These are phyloP conservation scores for Corinectria fuckeliana DNA, from an alignment of 2,329 filamentous ascomycete genomes.

Conservation along the genomic window DNA sequence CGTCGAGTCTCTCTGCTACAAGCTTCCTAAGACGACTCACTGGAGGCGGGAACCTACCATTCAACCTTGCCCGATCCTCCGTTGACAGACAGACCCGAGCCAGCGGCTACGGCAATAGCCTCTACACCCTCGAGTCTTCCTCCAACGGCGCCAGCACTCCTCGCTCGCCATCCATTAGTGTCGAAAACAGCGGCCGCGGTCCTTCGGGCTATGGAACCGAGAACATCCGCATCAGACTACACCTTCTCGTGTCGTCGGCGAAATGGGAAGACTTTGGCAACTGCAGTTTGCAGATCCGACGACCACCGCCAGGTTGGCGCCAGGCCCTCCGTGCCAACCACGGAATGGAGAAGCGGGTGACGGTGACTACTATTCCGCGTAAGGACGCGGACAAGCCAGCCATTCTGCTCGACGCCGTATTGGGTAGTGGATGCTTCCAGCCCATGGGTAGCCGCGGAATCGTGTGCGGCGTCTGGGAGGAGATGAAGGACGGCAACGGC, in stretches of 20 bases:
- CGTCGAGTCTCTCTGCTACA: constrained; percentile 70
- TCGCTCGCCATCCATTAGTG: constrained; percentile 64
- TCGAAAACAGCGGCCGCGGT: constrained; percentile 56
- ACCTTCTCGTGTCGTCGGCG: constrained; percentile 74
- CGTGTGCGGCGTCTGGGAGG: constrained; percentile 87
- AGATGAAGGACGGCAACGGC: constrained; percentile 68
- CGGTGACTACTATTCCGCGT: constrained; percentile 76
- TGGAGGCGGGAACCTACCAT: constrained; percentile 70
- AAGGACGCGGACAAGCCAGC: constrained; percentile 62
- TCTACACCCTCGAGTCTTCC: constrained; percentile 66
- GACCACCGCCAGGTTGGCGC: constrained; percentile 68
- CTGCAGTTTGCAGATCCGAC: constrained; percentile 81
- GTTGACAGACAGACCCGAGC: constrained; percentile 63
- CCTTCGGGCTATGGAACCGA: constrained; percentile 67
- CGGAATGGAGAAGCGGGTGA: constrained; percentile 82
- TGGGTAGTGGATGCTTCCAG: constrained; percentile 85
- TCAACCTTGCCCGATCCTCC: constrained; percentile 84
- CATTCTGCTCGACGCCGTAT: constrained; percentile 79
- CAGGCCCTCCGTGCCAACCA: constrained; percentile 66
- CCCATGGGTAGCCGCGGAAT: constrained; percentile 84
- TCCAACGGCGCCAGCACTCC: constrained; percentile 57
- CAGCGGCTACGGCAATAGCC: constrained; percentile 61
- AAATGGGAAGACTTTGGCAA: constrained; percentile 94
- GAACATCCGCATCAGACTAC: constrained; percentile 86
- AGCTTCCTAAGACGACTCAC: constrained; percentile 84